Evolutionary conservation across 1,139 yeast genomes (phyloP), one percentile per base, ranked within the genome.

Genomic region (Debaryomycetaceae sp.): DNA sequence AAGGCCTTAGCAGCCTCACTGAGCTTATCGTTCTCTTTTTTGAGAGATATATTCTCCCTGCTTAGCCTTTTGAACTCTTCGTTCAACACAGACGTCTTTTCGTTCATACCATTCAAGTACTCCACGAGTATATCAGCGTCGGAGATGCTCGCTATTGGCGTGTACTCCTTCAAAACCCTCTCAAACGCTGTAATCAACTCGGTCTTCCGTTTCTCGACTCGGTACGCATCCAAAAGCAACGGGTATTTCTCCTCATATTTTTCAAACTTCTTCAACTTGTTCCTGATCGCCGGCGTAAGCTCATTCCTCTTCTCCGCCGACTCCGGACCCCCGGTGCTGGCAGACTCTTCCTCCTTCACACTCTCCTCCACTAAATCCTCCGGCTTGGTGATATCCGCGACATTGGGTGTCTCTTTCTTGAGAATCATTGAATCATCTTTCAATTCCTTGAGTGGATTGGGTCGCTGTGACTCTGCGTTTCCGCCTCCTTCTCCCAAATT

Each of bases 171-270:
- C 49, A 93, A 67, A 9, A 87, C 78, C 48, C 72, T 81, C 58
- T 90, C 97, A 56, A 91, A 86, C 1, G 73, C 59, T 6, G 61
- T 68, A n/a, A 90, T 76, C 44, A 85, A 72, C 42, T 80, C 85
- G 1, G 78, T 69, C 54, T 85, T 86, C 40, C 77, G 72, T 67
- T 87, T 89, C 60, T 90, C 97, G 1, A 76, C 70, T 59, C 89
- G 87, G 66, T 87, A 91, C 0, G 98, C 97, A 41, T 85, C 86
- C 41, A 89, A 74, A 13, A 91, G 70, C 20, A 82, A 66, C 0
- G 97, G 98, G 60, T 90, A 91, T 59, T 88, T 88, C 46, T 86
- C 87, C 62, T 93, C 98, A 62, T 90, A 93, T 61, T 89, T 90
- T 46, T 79, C 82, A 59, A 88, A 88, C 68, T 88, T 90, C 49